Base-by-base conservation (phyloP, 495 filamentous ascomycete species). In the Annulohypoxylon stygium region DNA sequence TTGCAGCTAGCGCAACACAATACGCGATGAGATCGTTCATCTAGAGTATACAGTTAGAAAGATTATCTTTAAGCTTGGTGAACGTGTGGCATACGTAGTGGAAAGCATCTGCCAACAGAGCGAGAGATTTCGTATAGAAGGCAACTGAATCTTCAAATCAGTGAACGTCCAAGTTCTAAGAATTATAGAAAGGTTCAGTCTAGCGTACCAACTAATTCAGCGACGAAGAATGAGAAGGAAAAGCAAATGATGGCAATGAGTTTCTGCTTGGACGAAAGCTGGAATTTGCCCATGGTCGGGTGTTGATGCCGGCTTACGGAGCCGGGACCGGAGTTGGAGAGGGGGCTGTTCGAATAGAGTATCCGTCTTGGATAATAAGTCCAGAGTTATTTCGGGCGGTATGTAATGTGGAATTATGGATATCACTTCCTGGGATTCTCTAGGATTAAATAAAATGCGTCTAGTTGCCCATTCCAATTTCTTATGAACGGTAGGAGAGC, bases 41-140 rank as follows among this genome's bases (percentile, higher is more conserved):
- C 93, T 94, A 65, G 14, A 12, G 45, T 10, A 16, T 10, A 76
- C 20, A 74, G 65, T 50, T 41, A 54, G 48, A 45, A 11, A 43
- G 16, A 37, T 30, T 8, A 20, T 16, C 2, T 12, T 10, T 5
- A 47, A 63, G 26, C 23, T 11, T 47, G n/a, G 58, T 18, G 23
- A 11, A 20, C 14, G 50, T 58, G 25, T 26, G 60, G 70, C 86
- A 75, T 83, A 95, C 93, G 90, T 97, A 97, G 76, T 98, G 95
- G 82, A 98, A 97, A 30, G 95, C 93, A 84, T 98, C 95, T 45
- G 95, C 95, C 54, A 97, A 88, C 12, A 98, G 89, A 18, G 95
- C 95, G 62, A 98, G 89, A 41, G 95, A 98, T 76, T 92, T 89
- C 36, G 94, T 94, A 43, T 87, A 85, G 84, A 95, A 96, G 48